Evolutionary conservation across 768 basidiomycete genomes (phyloP), one percentile per base, ranked within the genome.

Genomic region (Tylopilus cervinicoccineus): DNA sequence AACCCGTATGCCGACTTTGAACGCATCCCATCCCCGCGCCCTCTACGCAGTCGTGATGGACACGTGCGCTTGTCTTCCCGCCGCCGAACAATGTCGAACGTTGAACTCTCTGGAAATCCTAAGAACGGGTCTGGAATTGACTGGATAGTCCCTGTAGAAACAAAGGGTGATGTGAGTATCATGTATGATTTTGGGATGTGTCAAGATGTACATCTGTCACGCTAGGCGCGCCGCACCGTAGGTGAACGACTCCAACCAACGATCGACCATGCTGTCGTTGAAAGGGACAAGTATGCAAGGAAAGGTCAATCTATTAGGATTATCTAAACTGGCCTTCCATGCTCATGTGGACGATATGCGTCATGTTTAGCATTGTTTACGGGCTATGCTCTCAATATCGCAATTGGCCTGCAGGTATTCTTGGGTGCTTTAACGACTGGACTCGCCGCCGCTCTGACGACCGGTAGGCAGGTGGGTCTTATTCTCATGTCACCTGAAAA

Each of bases 371-470:
- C 72, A 8, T 44, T 57, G 46, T 51, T 48, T 40, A 67, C 67
- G 5, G 59, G 60, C 0, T 67, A 63, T 43, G 60, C 65, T 6
- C 64, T 75, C 29, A 75, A 75, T 46, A 45, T 70, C 12, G 82
- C 84, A 0, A 86, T 86, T 37, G 75, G 73, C 12, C 45, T 83
- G 31, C 86, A 87, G 59, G 79, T 87, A 4, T 32, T 83, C 0
- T 64, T 87, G 24, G 84, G 84, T 6, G 76, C 85, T 2, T 66
- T 88, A 24, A 86, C 83, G 6, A 87, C 85, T 0, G 85, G 79
- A 1, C 52, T 86, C 14, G 73, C 84, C 1, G 80, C 81, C 6
- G 70, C 67, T 5, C 68, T 74, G 3, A 63, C 70, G 7, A 61
- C 53, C 17, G 75, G 72, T 7, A 67, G 50, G 8, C 70, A 74